Conservation (phyloP, 2,329 filamentous ascomycete species). For the Cladosporium oxysporum region DNA sequence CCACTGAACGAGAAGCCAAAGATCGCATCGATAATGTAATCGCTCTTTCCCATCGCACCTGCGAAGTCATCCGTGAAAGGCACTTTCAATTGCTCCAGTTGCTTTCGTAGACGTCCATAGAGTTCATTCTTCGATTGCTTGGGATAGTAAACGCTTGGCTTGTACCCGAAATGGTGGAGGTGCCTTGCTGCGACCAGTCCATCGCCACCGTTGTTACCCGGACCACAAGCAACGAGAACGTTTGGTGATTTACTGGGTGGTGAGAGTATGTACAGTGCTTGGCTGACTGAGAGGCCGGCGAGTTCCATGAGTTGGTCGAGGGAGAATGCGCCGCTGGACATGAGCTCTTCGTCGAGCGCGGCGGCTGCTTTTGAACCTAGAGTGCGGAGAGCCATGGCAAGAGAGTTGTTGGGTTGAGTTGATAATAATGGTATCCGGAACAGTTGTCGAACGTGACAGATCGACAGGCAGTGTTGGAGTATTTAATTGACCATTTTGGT, state of each 20-base stretch:
- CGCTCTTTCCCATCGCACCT: conserved; percentile 63
- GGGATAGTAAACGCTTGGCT: conserved; percentile 86
- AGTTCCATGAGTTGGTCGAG: conserved; percentile 97
- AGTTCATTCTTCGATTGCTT: conserved; percentile 89
- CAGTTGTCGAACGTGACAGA: background rate
- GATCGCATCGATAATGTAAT: conserved; percentile 88
- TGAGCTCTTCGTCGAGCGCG: conserved; percentile 88
- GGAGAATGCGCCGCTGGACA: conserved; percentile 85
- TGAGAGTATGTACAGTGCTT: conserved; percentile 85
- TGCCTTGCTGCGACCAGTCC: conserved; percentile 93
- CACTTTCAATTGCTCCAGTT: conserved; percentile 79
- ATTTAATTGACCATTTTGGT: background rate
- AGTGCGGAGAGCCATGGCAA: conserved; percentile 50
- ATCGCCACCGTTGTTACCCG: conserved; percentile 79
- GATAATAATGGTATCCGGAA: background rate
- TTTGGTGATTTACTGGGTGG: conserved; percentile 70
- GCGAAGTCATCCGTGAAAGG: conserved; percentile 83
- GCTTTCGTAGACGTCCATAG: conserved; percentile 82
- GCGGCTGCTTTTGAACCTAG: conserved; percentile 84
- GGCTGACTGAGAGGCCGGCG: conserved; percentile 87
- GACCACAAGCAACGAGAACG: conserved; percentile 87
- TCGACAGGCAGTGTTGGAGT: background rate
- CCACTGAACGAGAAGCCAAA: conserved; percentile 95
- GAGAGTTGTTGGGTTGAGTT: background rate
- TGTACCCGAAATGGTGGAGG: conserved; percentile 87